phyloP scores from a whole-genome alignment of 192 early-diverging fungal species.

The Coemansia sp. region DNA sequence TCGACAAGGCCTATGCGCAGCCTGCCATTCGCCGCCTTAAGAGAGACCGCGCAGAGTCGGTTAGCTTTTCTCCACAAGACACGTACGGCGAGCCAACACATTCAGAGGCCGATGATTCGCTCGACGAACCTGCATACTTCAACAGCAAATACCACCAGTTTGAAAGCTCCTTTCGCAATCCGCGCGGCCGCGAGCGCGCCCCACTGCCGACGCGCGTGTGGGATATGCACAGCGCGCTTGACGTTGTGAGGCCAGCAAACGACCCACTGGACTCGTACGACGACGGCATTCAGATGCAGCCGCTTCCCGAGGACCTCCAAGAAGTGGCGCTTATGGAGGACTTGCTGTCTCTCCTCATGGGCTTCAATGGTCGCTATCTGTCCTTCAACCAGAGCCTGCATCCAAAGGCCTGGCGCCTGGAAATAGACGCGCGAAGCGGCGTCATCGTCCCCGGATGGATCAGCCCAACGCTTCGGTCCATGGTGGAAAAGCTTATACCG shows the following conservation, averaged over 20 bases:
- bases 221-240: constrained; percentile 25
- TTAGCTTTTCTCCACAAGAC: constrained; percentile 34
- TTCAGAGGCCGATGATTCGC: constrained; percentile 37
- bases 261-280: constrained; percentile 23
- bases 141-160: constrained; percentile 43
- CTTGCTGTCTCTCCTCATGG: constrained; percentile 82
- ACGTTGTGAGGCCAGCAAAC: background rate
- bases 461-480: constrained; percentile 55
- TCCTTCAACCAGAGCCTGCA: constrained; percentile 41
- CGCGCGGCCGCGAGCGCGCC: constrained; percentile 40
- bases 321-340: constrained; percentile 87
- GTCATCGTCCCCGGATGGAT: constrained; percentile 59
- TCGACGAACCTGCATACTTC: constrained; percentile 32
- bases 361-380: constrained; percentile 78
- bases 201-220: constrained; percentile 34
- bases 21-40: constrained; percentile 21
- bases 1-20: no score
- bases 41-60: constrained; percentile 38
- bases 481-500: constrained; percentile 77
- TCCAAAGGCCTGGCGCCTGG: constrained; percentile 46
- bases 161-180: constrained; percentile 45
- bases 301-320: constrained; percentile 58
- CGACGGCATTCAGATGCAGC: constrained; percentile 29
- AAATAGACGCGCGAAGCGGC: constrained; percentile 22
- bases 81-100: constrained; percentile 31